Evolutionary conservation across 768 basidiomycete species (phyloP), one percentile per base, ranked within the genome.

Genomic region (Cyclocybe aegerita): DNA sequence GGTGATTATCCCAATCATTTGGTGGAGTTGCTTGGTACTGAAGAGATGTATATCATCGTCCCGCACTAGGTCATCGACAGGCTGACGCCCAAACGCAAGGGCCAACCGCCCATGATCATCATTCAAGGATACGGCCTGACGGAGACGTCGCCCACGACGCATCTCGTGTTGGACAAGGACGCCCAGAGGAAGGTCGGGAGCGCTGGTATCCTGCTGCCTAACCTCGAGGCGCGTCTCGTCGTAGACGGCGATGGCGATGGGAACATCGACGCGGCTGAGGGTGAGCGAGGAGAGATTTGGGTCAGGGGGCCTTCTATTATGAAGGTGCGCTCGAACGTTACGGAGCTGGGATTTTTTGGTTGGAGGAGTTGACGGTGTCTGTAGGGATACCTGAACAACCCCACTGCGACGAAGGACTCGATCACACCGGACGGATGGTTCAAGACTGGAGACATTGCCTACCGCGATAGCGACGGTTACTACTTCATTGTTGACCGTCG

Each of bases 371-470:
- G 32, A 34, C 40, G 36, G n/a, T 10, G 6, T 39, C 10, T 31
- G 2, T 47, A 85, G 83, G 90, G 92, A 8, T 94, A 94, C 60
- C 67, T 87, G 54, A 84, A 83, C 57, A 90, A 94, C 53, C 69
- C 73, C 2, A 69, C 71, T 30, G 90, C 92, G 3, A 95, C 91
- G 1, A 68, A 71, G 16, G 77, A 82, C 10, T 68, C 84, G 5
- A 85, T 95, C 56, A 89, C 86, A 0, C 65, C 67, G 0, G 86
- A 90, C 43, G 78, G 82, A 3, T 97, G 90, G 90, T 85, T 93
- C 72, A 91, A 88, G 75, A 94, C 93, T 0, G 92, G 93, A 1
- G 93, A 96, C 64, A 80, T 95, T 43, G 88, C 80, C 1, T 64
- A 76, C 12, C 68, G 81, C 9, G 87, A 92, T 53, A 50, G 65